These are phyloP conservation scores for Apiospora aurea DNA, from an alignment of 2,329 filamentous ascomycete species.

Conservation along the genomic window DNA sequence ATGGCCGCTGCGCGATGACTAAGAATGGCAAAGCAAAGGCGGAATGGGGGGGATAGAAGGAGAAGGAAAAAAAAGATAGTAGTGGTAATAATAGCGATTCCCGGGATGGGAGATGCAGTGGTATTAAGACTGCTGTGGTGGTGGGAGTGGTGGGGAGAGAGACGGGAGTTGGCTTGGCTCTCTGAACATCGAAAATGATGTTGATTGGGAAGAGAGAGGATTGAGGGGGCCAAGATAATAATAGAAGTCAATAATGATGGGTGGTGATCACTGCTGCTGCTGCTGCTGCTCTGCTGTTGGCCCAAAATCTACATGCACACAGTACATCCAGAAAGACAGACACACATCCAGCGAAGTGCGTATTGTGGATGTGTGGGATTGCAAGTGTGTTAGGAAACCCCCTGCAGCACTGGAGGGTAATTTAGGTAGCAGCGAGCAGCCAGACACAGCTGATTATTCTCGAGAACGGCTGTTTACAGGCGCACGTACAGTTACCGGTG, in stretches of 20 bases:
- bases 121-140: slow-evolving; percentile 2
- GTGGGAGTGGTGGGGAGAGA: slow-evolving; percentile 12
- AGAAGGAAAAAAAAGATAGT: not conserved
- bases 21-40: slow-evolving; percentile 7
- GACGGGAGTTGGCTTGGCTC: slow-evolving; percentile 15
- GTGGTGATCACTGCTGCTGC: slow-evolving; percentile 7
- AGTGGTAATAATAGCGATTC: not conserved
- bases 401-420: slow-evolving; percentile 1
- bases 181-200: slow-evolving; percentile 17
- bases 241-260: slow-evolving; percentile 17
- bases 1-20: slow-evolving; percentile 17
- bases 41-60: not conserved
- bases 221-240: slow-evolving; percentile 21
- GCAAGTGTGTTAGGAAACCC: not conserved
- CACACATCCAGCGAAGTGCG: slow-evolving; percentile 12
- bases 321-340: not conserved
- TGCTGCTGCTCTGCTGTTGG: slow-evolving; percentile 7
- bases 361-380: slow-evolving; percentile 18
- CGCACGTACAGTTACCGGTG: not conserved
- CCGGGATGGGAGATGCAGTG: slow-evolving; percentile 1
- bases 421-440: not conserved
- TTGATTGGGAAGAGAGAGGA: slow-evolving; percentile 20
- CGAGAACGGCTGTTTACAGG: not conserved
- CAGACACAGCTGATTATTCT: not conserved
- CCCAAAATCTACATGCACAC: slow-evolving; percentile 6